These are phyloP conservation scores for Colletotrichum orbiculare DNA, from an alignment of 2,329 filamentous ascomycete genomes.

Conservation along the genomic window DNA sequence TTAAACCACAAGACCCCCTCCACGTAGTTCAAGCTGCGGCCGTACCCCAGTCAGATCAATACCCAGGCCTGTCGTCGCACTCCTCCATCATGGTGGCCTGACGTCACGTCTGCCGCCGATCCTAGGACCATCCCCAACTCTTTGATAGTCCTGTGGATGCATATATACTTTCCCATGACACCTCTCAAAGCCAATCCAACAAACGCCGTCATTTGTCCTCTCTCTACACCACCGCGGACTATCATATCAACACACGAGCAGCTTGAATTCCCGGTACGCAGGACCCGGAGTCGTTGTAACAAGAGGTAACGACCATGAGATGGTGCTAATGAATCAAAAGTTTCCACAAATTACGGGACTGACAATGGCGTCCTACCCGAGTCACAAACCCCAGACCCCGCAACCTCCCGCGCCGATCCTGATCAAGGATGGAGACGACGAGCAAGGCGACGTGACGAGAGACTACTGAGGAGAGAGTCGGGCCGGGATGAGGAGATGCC, in stretches of 20 bases:
- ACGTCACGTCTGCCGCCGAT: constrained; percentile 27
- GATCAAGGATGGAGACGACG: constrained; percentile 36
- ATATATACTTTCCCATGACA: constrained; percentile 21
- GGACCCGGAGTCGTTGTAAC: not conserved
- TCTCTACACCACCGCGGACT: not conserved
- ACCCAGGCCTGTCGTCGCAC: constrained; percentile 1
- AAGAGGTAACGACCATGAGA: not conserved
- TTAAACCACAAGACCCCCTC: not conserved
- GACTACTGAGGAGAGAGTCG: constrained; percentile 28
- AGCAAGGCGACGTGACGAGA: constrained; percentile 31
- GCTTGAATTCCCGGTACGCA: constrained; percentile 11
- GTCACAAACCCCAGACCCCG: constrained; percentile 38
- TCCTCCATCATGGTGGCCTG: constrained; percentile 30
- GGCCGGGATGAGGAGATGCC: not conserved
- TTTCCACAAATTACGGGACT: not conserved
- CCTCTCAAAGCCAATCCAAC: not conserved
- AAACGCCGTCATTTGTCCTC: no score
- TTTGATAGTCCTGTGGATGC: not conserved
- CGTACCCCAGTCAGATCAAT: constrained; percentile 8
- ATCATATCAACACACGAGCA: not conserved
- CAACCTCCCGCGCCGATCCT: constrained; percentile 38
- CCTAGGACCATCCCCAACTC: constrained; percentile 14
- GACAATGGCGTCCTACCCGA: constrained; percentile 32
- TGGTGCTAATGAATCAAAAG: constrained; percentile 3
- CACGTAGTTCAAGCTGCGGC: constrained; percentile 14